Percentiles rank a stretch among this genome's conserved stretches.
Evolutionary conservation across 495 filamentous ascomycete genomes (phyloP).

Genomic region (Chaetomium tenue): DNA sequence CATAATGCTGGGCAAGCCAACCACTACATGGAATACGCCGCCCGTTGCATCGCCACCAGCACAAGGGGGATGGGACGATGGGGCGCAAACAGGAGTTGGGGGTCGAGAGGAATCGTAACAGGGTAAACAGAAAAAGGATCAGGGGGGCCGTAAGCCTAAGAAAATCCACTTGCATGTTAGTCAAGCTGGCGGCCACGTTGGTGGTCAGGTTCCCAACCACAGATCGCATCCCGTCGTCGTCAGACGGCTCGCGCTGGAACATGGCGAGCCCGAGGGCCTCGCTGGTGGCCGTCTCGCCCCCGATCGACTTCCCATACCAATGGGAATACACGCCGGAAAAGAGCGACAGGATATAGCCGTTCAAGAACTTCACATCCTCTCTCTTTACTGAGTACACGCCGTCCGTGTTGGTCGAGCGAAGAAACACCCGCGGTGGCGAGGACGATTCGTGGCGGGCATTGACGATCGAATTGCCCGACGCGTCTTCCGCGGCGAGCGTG

Average conservation of each 20-base stretch:
- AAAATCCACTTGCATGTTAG: slow-evolving; percentile 29
- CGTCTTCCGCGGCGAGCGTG: slow-evolving; percentile 11
- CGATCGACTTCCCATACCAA: slow-evolving; percentile 11
- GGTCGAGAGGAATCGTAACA: neutral
- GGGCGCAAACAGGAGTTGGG: neutral
- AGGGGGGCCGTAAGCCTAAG: neutral
- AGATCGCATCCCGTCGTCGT: slow-evolving; percentile 7
- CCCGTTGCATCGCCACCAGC: neutral
- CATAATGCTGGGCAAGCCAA: neutral
- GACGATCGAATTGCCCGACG: neutral
- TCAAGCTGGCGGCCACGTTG: slow-evolving; percentile 33
- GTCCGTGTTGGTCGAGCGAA: neutral
- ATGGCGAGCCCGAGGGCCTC: slow-evolving; percentile 26
- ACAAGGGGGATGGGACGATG: neutral
- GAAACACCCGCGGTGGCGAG: neutral
- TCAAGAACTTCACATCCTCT: slow-evolving; percentile 21
- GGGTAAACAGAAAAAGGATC: slow-evolving; percentile 3
- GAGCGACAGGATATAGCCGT: slow-evolving; percentile 18
- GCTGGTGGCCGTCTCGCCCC: slow-evolving; percentile 21
- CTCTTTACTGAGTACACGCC: slow-evolving; percentile 24
- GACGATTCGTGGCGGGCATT: neutral
- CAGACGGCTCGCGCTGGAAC: slow-evolving; percentile 10
- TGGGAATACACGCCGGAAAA: slow-evolving; percentile 29
- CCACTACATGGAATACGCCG: neutral
- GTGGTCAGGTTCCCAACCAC: slow-evolving; percentile 24